Conservation (phyloP, 2,329 filamentous ascomycete genomes). For the Trichoderma atrobrunneum region DNA sequence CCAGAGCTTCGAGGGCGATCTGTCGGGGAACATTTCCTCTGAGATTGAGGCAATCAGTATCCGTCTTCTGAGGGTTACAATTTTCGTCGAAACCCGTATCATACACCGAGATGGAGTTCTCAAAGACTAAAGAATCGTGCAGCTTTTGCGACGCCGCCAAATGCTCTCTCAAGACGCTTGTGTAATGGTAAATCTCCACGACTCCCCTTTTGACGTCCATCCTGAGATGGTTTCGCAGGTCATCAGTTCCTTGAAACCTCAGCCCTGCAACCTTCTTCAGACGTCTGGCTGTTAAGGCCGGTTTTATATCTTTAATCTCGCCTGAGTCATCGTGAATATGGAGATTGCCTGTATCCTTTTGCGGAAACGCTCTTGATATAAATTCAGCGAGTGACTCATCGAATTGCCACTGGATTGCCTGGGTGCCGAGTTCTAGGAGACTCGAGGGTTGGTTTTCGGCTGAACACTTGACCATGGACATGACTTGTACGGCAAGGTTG, state of each 20-base stretch:
- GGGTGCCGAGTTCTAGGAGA: background rate
- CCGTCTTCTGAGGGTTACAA: background rate
- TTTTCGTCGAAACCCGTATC: accelerated
- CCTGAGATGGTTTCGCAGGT: background rate
- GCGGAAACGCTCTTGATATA: background rate
- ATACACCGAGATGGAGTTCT: background rate
- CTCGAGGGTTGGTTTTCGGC: background rate
- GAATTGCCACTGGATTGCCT: background rate
- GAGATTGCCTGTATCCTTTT: background rate
- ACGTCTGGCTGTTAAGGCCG: background rate
- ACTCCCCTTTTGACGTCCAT: background rate
- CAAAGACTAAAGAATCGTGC: too few relatives aligned
- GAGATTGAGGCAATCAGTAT: background rate
- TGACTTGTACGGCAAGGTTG: background rate
- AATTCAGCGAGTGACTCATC: background rate
- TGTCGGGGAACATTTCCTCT: background rate
- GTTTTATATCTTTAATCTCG: background rate
- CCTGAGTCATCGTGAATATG: background rate
- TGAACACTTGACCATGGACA: background rate
- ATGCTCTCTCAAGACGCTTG: background rate
- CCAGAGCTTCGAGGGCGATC: background rate
- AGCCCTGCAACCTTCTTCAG: background rate
- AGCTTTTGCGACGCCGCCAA: background rate
- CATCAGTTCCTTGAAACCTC: background rate
- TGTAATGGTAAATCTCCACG: background rate